Base-by-base conservation (phyloP, 2,329 filamentous ascomycete genomes). In the Aspergillus sp. region DNA sequence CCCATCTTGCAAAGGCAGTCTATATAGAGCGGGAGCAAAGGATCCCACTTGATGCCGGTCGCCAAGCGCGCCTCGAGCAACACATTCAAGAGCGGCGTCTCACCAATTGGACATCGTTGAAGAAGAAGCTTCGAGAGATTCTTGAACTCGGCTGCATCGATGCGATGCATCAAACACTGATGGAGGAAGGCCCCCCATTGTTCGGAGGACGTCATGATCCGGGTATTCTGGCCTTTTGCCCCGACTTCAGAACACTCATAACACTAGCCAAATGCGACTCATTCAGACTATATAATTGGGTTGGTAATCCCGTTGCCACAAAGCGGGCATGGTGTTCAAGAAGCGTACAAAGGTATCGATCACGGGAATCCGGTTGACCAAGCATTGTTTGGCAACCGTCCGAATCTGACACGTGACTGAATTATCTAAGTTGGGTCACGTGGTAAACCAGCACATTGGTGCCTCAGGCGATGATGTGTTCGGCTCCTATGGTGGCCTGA, bases 11-110 rank as follows among this genome's bases (percentile, higher is more conserved):
- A 74, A 14, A 78, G 62, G 36, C 69, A 68, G 58, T 78, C 75
- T 39, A 77, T 69, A 65, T 78, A 79, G 14, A 75, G 65, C 10
- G 77, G 77, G 57, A 78, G 65, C 36, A 78, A 62, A n/a, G 77
- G 77, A 59, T 79, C 77, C 75, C 76, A 78, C 49, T 71, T 68
- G 55, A 76, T 65, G 39, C 64, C 67, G 6, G 73, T 71, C 22
- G 67, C 62, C 6, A 68, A 62, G 42, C 72, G 73, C n/a, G 71
- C 68, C 42, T 73, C 70, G 2, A 78, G 63, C 39, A 79, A 61
- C 6, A 72, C 61, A 58, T 77, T 72, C 3, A 78, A 60, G 12
- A 79, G 65, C 39, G 68, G 58, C n/a, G 61, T 59, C 50, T 73
- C 71, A 1, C 71, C 60, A 31, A 78, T 63, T 0, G 74, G 72